phyloP scores from a whole-genome alignment of 2,329 filamentous ascomycete genomes.

The Botryotinia globosa region DNA sequence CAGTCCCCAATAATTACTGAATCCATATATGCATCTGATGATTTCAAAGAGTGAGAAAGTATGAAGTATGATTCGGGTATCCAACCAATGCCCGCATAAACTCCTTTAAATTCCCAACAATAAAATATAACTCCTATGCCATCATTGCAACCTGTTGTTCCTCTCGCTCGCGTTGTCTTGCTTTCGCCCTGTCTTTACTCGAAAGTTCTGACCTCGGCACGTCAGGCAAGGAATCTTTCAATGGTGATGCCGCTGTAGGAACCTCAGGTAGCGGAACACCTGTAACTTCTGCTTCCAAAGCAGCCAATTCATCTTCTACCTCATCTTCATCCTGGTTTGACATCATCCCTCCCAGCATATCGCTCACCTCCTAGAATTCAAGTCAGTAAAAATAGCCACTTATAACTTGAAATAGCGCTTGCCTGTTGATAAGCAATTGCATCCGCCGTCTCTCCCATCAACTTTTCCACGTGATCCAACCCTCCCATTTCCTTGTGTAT shows the following conservation, averaged over 20 bases:
- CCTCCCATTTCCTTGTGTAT: conserved; percentile 97
- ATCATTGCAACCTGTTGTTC: conserved; percentile 35
- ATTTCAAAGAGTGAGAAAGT: not conserved
- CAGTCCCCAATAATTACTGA: not conserved
- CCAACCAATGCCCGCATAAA: conserved; percentile 27
- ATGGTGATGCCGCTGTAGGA: conserved; percentile 30
- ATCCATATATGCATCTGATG: conserved; percentile 7
- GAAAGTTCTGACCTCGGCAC: conserved; percentile 33
- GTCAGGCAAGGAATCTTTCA: conserved; percentile 31
- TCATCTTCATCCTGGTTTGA: conserved; percentile 96
- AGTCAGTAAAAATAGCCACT: conserved; percentile 19
- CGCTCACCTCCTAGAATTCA: conserved; percentile 72
- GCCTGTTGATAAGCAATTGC: conserved; percentile 89
- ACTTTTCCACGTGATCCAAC: conserved; percentile 87
- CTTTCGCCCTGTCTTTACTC: conserved; percentile 32
- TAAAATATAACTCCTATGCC: conserved; percentile 27
- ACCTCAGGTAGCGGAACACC: conserved; percentile 38
- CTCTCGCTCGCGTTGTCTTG: conserved; percentile 31
- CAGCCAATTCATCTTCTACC: conserved; percentile 90
- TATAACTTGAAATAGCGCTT: conserved; percentile 32
- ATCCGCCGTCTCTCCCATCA: conserved; percentile 90
- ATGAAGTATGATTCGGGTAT: conserved; percentile 30
- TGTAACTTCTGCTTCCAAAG: conserved; percentile 65
- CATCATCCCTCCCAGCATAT: conserved; percentile 84
- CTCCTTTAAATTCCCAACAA: conserved; percentile 33